Evolutionary conservation across 2,329 filamentous ascomycete species (phyloP).

Genomic region (Shiraia sp.): DNA sequence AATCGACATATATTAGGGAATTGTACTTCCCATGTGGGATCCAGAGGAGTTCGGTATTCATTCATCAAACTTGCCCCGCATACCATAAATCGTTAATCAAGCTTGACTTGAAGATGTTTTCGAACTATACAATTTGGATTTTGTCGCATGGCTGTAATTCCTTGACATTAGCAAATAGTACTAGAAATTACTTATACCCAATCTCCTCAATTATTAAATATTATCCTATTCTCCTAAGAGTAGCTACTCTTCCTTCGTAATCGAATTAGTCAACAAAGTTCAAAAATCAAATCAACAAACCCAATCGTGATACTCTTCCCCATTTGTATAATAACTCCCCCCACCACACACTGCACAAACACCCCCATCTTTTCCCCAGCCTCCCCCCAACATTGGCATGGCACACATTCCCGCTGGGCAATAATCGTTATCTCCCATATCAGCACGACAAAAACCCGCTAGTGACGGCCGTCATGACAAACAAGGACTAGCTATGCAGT

Average conservation of each 20-base stretch:
- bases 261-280: constrained; percentile 5
- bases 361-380: constrained; percentile 16
- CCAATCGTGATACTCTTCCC: no score
- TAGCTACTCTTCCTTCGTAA: background rate
- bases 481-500: constrained; percentile 19
- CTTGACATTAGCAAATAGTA: no score
- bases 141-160: no score
- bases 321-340: no score
- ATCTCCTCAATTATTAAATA: no score
- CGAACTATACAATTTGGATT: no score
- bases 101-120: no score
- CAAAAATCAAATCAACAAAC: background rate
- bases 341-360: background rate
- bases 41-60: constrained; percentile 12
- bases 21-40: constrained; percentile 32
- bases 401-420: no score
- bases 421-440: constrained; percentile 24
- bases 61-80: constrained; percentile 13
- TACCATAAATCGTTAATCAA: no score
- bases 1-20: constrained; percentile 39
- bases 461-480: constrained; percentile 23
- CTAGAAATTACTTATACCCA: no score
- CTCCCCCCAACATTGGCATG: constrained; percentile 22
- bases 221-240: background rate
- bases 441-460: constrained; percentile 17